Evolutionary conservation across 2,329 filamentous ascomycete species (phyloP).

Genomic region (Trichoderma pleuroti): DNA sequence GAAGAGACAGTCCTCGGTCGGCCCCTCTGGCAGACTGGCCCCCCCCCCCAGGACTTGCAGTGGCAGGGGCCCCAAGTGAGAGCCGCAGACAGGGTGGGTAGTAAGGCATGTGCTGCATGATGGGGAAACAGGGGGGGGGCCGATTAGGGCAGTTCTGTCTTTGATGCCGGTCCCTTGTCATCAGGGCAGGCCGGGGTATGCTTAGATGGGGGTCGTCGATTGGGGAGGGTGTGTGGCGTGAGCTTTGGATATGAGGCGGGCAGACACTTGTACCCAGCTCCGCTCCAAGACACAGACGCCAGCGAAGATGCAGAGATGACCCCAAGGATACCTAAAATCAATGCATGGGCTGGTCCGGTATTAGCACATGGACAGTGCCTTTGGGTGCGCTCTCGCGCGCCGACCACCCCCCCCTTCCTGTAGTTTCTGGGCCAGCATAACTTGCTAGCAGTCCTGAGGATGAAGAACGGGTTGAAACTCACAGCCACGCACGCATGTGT

Average conservation of each 20-base stretch:
- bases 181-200: conserved; percentile 12
- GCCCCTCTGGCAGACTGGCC: conserved; percentile 1
- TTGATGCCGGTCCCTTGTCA: conserved; percentile 13
- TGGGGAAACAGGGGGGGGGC: conserved; percentile 20
- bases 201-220: conserved; percentile 18
- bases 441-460: not conserved
- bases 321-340: not conserved
- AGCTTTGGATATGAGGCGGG: conserved; percentile 12
- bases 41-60: conserved; percentile 16
- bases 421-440: not conserved
- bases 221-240: conserved; percentile 5
- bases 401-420: conserved; percentile 2
- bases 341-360: conserved; percentile 1
- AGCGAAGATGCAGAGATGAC: conserved; percentile 9
- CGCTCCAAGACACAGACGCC: conserved; percentile 7
- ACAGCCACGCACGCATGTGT: not conserved
- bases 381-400: conserved; percentile 7
- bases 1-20: not conserved
- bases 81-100: conserved; percentile 18
- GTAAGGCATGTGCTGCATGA: conserved; percentile 19
- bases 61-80: conserved; percentile 17
- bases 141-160: conserved; percentile 19
- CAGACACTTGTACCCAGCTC: conserved; percentile 13
- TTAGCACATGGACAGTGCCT: conserved; percentile 12
- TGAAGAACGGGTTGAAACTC: conserved; percentile 8